Evolutionary conservation across 345 rosid genomes (phyloP).

Genomic region (Abelmoschus esculentus): DNA sequence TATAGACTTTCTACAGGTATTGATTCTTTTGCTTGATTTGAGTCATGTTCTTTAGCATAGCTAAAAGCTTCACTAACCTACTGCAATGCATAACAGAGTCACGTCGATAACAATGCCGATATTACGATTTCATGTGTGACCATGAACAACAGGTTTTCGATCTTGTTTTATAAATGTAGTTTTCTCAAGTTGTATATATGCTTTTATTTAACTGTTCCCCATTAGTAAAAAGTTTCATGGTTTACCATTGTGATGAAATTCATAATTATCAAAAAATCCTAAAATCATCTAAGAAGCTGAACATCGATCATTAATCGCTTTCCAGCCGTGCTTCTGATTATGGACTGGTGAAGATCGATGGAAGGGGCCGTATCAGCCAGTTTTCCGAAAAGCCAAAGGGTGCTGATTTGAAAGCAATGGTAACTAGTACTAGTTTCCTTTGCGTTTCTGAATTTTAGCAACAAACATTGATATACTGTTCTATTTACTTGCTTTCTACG

Average conservation of each 20-base stretch:
- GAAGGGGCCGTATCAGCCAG: conserved; percentile 57
- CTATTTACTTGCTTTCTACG: not conserved
- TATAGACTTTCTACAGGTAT: conserved; percentile 77
- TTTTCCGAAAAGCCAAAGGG: conserved; percentile 88
- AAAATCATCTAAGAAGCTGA: conserved; percentile 8
- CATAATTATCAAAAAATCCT: not conserved
- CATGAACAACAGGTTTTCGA: conserved; percentile 57
- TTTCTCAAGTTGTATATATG: not conserved
- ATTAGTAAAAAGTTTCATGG: not conserved
- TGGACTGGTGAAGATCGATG: conserved; percentile 78
- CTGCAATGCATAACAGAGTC: conserved; percentile 50
- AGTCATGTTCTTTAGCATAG: not conserved
- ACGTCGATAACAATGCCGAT: conserved; percentile 66
- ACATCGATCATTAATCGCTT: not conserved
- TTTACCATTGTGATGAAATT: not conserved
- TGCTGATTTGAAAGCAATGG: conserved; percentile 73
- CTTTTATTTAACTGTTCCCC: not conserved
- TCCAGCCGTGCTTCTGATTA: conserved; percentile 86
- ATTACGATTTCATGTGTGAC: conserved; percentile 79
- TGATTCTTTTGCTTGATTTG: not conserved
- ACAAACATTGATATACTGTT: not conserved
- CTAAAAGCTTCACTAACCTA: conserved; percentile 5
- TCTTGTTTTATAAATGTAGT: not conserved
- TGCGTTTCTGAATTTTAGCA: too few relatives aligned
- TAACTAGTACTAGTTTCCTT: conserved; percentile 22